These are phyloP conservation scores for Panaeolus papilionaceus DNA, from an alignment of 768 basidiomycete species.

Conservation along the genomic window DNA sequence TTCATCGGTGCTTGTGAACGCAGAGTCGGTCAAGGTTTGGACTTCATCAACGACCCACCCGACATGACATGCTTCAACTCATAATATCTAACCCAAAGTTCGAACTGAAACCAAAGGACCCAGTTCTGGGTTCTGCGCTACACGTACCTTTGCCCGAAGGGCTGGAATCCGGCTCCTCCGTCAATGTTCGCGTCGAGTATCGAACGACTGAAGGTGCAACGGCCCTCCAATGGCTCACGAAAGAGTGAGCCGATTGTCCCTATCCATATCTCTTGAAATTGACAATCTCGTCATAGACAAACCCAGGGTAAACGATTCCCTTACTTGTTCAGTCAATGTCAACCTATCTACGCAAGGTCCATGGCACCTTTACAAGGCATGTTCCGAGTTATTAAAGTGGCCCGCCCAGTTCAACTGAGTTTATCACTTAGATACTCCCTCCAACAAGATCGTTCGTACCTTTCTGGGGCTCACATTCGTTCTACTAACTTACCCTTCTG, in stretches of 20 bases:
- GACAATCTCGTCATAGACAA: constrained; percentile 51
- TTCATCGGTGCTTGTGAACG: constrained; percentile 56
- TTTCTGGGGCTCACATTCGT: neutral
- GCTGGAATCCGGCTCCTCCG: constrained; percentile 47
- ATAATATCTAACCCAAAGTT: constrained; percentile 45
- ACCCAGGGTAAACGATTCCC: constrained; percentile 87
- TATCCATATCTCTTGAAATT: neutral
- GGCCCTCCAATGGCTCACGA: constrained; percentile 88
- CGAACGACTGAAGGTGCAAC: constrained; percentile 75
- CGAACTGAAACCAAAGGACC: constrained; percentile 60
- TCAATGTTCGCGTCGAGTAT: constrained; percentile 69
- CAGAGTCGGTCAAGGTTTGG: constrained; percentile 53
- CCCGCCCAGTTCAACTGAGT: neutral
- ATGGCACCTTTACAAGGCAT: constrained; percentile 81
- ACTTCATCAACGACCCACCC: neutral
- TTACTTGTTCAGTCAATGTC: constrained; percentile 92
- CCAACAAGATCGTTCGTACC: constrained; percentile 75
- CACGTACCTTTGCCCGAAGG: constrained; percentile 58
- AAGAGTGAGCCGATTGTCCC: constrained; percentile 57
- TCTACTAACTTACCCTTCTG: neutral
- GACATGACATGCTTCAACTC: neutral
- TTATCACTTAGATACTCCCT: constrained; percentile 71
- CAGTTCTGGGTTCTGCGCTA: constrained; percentile 81
- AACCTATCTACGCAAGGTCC: constrained; percentile 88
- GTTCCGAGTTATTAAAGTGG: neutral